These are phyloP conservation scores for Anisodus tanguticus DNA, from an alignment of 257 asterid genomes.

Conservation along the genomic window DNA sequence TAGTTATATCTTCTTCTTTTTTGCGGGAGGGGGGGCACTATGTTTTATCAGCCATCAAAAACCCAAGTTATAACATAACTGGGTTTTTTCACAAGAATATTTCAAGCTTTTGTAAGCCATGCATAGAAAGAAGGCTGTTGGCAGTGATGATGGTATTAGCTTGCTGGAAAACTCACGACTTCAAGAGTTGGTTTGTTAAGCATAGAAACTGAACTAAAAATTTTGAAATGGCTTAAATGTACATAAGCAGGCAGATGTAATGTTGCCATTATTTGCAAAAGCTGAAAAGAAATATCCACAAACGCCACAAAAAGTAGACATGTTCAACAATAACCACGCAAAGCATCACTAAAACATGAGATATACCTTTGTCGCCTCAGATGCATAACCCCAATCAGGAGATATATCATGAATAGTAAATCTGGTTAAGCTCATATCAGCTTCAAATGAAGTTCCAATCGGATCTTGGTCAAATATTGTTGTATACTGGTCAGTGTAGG, in stretches of 20 bases:
- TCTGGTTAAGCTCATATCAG: slow-evolving; percentile 54
- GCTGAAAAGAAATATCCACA: slow-evolving; percentile 8
- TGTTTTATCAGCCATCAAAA: neutral
- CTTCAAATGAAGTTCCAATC: slow-evolving; percentile 54
- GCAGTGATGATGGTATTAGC: slow-evolving; percentile 17
- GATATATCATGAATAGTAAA: slow-evolving; percentile 80
- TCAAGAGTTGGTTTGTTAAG: slow-evolving; percentile 20
- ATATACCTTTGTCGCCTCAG: slow-evolving; percentile 79
- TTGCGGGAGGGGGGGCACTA: neutral
- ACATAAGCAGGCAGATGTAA: neutral
- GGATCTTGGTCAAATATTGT: slow-evolving; percentile 61
- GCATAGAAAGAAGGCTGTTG: neutral
- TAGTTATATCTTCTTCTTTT: neutral
- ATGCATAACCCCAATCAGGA: slow-evolving; percentile 91
- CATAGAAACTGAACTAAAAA: neutral
- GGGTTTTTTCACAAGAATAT: neutral
- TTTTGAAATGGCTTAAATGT: neutral
- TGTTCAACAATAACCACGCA: neutral
- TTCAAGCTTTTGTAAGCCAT: neutral
- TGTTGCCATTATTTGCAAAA: neutral
- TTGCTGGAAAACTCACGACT: slow-evolving; percentile 14
- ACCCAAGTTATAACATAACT: neutral
- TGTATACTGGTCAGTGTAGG: slow-evolving; percentile 48
- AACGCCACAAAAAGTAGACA: neutral
- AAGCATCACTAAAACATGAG: slow-evolving; percentile 15